These are phyloP conservation scores for Penicillium italicum DNA, from an alignment of 2,329 filamentous ascomycete species.

Conservation along the genomic window DNA sequence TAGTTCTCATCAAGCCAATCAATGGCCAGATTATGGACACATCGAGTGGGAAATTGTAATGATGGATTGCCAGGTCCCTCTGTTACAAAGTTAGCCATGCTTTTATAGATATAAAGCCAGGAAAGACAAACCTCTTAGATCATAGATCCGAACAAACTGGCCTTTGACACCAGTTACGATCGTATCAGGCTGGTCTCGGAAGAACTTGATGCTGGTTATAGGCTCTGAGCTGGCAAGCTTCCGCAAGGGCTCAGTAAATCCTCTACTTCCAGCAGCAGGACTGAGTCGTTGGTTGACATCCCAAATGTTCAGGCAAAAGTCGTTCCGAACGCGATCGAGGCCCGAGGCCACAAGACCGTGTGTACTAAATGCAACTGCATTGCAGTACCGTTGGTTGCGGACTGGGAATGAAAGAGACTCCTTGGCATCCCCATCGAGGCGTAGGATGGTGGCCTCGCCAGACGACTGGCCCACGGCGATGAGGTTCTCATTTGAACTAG, in stretches of 20 bases:
- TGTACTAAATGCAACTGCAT: constrained; percentile 59
- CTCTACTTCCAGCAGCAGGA: constrained; percentile 31
- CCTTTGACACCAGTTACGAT: constrained; percentile 59
- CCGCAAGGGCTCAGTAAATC: constrained; percentile 50
- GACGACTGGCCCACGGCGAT: constrained; percentile 60
- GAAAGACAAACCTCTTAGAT: constrained; percentile 53
- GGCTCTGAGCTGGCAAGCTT: constrained; percentile 60
- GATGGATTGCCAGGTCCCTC: constrained; percentile 40
- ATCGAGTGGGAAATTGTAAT: constrained; percentile 53
- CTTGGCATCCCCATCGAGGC: constrained; percentile 51
- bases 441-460: constrained; percentile 58
- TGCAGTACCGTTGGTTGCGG: constrained; percentile 61
- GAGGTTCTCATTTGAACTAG: constrained; percentile 54
- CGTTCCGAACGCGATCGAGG: constrained; percentile 60
- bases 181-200: constrained; percentile 57
- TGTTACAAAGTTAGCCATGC: constrained; percentile 12
- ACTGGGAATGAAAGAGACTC: constrained; percentile 53
- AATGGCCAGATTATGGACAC: constrained; percentile 62
- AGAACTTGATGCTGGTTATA: constrained; percentile 64
- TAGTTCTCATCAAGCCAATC: constrained; percentile 64
- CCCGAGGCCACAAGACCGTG: constrained; percentile 58
- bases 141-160: constrained; percentile 60
- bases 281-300: constrained; percentile 52
- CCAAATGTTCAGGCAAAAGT: constrained; percentile 63
- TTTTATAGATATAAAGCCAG: neutral